These are phyloP conservation scores for Dactylorhiza incarnata DNA, from an alignment of 106 monocot genomes.

Conservation along the genomic window DNA sequence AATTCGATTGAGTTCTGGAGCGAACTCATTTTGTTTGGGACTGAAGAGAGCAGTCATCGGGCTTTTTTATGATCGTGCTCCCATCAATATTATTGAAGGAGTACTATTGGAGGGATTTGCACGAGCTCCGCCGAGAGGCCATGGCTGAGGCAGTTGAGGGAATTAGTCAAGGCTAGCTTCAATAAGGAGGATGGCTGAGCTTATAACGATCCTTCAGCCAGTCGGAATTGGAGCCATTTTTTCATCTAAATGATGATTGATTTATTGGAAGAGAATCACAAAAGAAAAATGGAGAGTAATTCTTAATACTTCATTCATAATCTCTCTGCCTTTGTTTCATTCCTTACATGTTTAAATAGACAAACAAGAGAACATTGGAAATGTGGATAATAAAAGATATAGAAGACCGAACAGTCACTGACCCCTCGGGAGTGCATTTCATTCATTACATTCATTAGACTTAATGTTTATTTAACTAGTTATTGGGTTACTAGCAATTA, in stretches of 20 bases:
- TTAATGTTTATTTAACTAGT: too few relatives aligned
- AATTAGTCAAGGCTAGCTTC: conserved; percentile 85
- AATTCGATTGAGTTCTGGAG: conserved; percentile 29
- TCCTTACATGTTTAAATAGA: too few relatives aligned
- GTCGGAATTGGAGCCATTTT: conserved; percentile 70
- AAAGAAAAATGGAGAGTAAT: too few relatives aligned
- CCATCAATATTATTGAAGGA: conserved; percentile 21
- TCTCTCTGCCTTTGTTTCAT: too few relatives aligned
- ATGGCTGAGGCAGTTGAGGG: conserved; percentile 78
- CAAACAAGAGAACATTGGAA: too few relatives aligned
- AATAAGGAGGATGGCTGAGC: conserved; percentile 36
- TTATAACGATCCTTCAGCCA: conserved; percentile 33
- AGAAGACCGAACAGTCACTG: too few relatives aligned
- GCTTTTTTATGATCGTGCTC: conserved; percentile 40
- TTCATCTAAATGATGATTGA: conserved; percentile 38
- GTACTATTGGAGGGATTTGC: conserved; percentile 1
- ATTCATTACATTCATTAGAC: too few relatives aligned
- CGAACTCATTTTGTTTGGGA: conserved; percentile 39
- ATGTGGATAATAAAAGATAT: too few relatives aligned
- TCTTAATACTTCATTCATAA: too few relatives aligned
- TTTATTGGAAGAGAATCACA: too few relatives aligned
- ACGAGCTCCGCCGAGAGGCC: conserved; percentile 37
- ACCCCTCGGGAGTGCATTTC: too few relatives aligned
- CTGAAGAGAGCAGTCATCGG: conserved; percentile 42
- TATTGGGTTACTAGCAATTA: too few relatives aligned